A percentile compares a stretch with the other conserved stretches of the same genome.
Evolutionary conservation across 371 early-diverging fungal species (phyloP).

Genomic region (Synchytrium microbalum): DNA sequence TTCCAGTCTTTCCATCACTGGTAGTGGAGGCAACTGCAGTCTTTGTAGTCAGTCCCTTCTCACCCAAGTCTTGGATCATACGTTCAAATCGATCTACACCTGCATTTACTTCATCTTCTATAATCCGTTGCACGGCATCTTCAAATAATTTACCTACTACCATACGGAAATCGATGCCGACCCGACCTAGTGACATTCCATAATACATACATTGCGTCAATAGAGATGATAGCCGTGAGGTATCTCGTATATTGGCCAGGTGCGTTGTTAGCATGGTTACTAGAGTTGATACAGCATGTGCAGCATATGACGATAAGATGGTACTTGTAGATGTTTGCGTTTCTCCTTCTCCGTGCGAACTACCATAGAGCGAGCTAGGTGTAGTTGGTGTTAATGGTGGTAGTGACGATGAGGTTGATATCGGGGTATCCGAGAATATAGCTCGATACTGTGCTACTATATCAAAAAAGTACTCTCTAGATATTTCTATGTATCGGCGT

Average conservation of each 20-base stretch:
- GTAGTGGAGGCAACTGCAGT: slow-evolving; percentile 6
- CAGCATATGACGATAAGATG: slow-evolving; percentile 35
- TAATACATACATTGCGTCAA: slow-evolving; percentile 75
- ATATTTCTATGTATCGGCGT: slow-evolving; percentile 59
- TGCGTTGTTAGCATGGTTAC: slow-evolving; percentile 9
- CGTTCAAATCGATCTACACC: slow-evolving; percentile 8
- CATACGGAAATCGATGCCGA: slow-evolving; percentile 70
- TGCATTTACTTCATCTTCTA: slow-evolving; percentile 39
- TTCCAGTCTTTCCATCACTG: slow-evolving; percentile 25
- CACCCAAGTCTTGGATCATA: neutral
- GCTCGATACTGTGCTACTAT: slow-evolving; percentile 73
- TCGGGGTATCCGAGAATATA: slow-evolving; percentile 56
- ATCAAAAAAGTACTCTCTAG: slow-evolving; percentile 73
- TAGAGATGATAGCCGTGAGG: slow-evolving; percentile 53
- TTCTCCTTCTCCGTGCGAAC: neutral
- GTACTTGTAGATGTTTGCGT: slow-evolving; percentile 16
- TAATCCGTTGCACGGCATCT: slow-evolving; percentile 48
- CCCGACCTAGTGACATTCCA: slow-evolving; percentile 69
- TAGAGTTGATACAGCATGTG: slow-evolving; percentile 18
- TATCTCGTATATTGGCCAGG: slow-evolving; percentile 47
- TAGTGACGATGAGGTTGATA: neutral
- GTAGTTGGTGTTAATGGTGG: slow-evolving; percentile 10
- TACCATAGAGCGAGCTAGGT: slow-evolving; percentile 23
- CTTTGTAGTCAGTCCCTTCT: slow-evolving; percentile 8
- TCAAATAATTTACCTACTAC: slow-evolving; percentile 55